Conservation (phyloP, 768 basidiomycete genomes). For the Pleurotus cornucopiae region DNA sequence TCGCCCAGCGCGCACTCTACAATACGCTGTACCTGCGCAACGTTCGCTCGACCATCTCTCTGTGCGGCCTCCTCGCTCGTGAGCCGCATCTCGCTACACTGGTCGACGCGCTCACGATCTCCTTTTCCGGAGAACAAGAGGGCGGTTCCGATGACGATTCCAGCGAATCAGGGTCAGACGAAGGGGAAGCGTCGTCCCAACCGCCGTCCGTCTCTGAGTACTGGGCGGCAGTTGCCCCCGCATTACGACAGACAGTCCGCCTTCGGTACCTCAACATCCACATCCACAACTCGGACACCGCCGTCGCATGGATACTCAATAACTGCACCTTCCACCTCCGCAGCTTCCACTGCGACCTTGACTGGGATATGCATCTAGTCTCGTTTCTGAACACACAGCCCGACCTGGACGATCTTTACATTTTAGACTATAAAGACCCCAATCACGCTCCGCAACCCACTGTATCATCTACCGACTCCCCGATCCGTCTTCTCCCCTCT, state of each 20-base stretch:
- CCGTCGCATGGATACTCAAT: slow-evolving; percentile 31
- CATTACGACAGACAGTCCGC: slow-evolving; percentile 40
- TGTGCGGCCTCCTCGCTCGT: slow-evolving; percentile 44
- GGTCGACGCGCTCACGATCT: slow-evolving; percentile 53
- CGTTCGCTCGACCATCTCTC: slow-evolving; percentile 28
- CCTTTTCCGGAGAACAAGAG: slow-evolving; percentile 24
- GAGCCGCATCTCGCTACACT: slow-evolving; percentile 44
- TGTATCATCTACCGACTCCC: slow-evolving; percentile 13
- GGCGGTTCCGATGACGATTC: slow-evolving; percentile 17
- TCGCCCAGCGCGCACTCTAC: slow-evolving; percentile 57
- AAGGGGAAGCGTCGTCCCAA: slow-evolving; percentile 14
- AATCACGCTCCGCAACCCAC: slow-evolving; percentile 21
- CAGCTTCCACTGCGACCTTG: slow-evolving; percentile 61
- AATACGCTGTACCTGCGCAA: slow-evolving; percentile 49
- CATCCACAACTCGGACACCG: slow-evolving; percentile 29
- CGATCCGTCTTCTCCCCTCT: slow-evolving; percentile 20
- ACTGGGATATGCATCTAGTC: slow-evolving; percentile 56
- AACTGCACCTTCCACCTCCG: slow-evolving; percentile 50
- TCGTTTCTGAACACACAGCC: slow-evolving; percentile 47
- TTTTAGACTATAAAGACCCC: slow-evolving; percentile 38
- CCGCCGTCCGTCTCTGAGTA: slow-evolving; percentile 29
- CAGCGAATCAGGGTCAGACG: slow-evolving; percentile 19
- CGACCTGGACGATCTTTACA: slow-evolving; percentile 45
- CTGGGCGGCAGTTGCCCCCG: slow-evolving; percentile 47
- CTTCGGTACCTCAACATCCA: slow-evolving; percentile 54